Evolutionary conservation across 768 basidiomycete species (phyloP).

Genomic region (Candolleomyces aberdarensis): DNA sequence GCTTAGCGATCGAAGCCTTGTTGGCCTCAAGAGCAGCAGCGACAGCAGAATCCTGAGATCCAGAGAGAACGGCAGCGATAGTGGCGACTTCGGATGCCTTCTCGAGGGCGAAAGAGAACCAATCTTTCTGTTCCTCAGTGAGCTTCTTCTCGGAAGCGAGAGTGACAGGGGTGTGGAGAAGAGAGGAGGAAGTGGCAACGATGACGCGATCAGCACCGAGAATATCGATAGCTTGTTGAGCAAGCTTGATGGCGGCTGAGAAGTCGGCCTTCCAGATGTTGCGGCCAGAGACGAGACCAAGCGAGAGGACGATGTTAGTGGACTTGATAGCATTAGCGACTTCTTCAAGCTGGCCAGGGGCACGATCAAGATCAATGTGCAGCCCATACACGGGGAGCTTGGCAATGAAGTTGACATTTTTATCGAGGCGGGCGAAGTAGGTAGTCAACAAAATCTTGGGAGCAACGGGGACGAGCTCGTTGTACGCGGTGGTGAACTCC

Average conservation of each 20-base stretch:
- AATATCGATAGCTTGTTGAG: constrained; percentile 77
- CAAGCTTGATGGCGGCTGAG: constrained; percentile 72
- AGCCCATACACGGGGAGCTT: constrained; percentile 92
- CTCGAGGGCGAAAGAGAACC: constrained; percentile 98
- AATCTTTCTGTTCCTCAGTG: constrained; percentile 85
- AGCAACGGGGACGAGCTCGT: constrained; percentile 73
- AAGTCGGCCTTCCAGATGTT: constrained; percentile 99
- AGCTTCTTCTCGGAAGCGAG: constrained; percentile 91
- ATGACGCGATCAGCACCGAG: constrained; percentile 89
- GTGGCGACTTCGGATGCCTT: constrained; percentile 89
- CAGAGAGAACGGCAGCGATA: constrained; percentile 82
- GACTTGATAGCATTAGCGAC: constrained; percentile 81
- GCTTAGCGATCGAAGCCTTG: constrained; percentile 85
- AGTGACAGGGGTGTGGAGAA: constrained; percentile 97
- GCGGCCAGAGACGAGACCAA: constrained; percentile 95
- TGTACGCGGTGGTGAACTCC: constrained; percentile 78
- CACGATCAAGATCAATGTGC: constrained; percentile 96
- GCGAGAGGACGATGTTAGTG: constrained; percentile 79
- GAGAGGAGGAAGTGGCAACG: constrained; percentile 94
- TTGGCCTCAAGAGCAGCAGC: constrained; percentile 82
- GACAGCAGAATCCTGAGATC: constrained; percentile 73
- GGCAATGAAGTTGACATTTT: constrained; percentile 82
- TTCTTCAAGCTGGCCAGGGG: constrained; percentile 81
- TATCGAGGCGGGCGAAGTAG: constrained; percentile 95
- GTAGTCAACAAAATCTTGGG: constrained; percentile 94